Evolutionary conservation across 805 yeast genomes (phyloP), one percentile per base, ranked within the genome.

Genomic region (Candida yuanshanica): DNA sequence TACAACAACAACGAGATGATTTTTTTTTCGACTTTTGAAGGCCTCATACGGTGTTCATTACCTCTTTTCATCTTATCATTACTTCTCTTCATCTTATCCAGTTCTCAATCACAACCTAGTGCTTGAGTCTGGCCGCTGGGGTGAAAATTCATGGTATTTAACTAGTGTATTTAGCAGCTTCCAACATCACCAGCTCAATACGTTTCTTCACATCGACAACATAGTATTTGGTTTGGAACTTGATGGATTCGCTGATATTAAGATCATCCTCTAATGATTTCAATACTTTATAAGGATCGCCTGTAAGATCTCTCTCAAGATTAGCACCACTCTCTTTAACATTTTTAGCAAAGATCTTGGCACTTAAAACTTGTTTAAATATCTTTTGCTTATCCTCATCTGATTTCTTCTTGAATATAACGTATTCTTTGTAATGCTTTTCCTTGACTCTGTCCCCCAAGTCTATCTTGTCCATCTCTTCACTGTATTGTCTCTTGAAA

Each of bases 371-470:
- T 2, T 35, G 20, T 25, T 38, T 44, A n/a, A 58, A 56, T 0
- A 58, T 46, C 6, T 41, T 35, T 3, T 33, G 38, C 12, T 51
- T 46, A 11, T 49, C 59, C 5, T 27, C 36, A 1, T 38, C 32
- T 5, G 53, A 21, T 32, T 50, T 52, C 29, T 49, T 51, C 16
- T 34, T 34, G 14, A 51, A 40, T 7, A 49, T 38, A 5, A 48
- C 41, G 26, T 44, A 64, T 37, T 66, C 70, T n/a, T 69, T 60
- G 42, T 63, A 71, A 4, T 59, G 36, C 32, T 50, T 54, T 44
- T 70, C 74, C 42, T 59, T 59, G 20, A 66, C 69, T 17, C 62
- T 55, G 13, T 65, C 69, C 4, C 63, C 29, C 5, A 68, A 35
- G 4, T 48, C 48, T 10, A 59, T 39, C 6, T 43, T 41, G 7